Percentiles rank a stretch among this genome's conserved stretches.
These are phyloP conservation scores for Acorus gramineus DNA, from an alignment of 106 monocot genomes.

Conservation along the genomic window DNA sequence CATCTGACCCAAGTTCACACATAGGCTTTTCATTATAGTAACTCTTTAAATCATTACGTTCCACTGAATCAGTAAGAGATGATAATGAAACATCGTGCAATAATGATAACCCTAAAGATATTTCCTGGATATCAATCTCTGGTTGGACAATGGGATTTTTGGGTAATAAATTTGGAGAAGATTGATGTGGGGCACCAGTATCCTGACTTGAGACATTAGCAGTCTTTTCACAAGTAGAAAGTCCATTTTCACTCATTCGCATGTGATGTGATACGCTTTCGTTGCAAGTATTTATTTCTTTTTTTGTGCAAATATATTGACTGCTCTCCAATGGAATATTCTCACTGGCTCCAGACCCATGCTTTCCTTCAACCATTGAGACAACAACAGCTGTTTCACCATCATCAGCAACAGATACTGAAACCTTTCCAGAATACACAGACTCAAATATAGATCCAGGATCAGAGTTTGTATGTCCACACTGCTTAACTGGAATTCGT, in stretches of 20 bases:
- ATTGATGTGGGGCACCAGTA: constrained; percentile 9
- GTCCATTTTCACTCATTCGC: constrained; percentile 2
- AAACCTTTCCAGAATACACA: constrained; percentile 52
- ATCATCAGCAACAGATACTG: constrained; percentile 80
- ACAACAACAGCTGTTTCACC: constrained; percentile 93
- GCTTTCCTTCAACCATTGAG: constrained; percentile 57
- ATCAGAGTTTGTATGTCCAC: constrained; percentile 15
- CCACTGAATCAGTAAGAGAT: constrained; percentile 1
- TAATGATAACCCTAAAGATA: constrained; percentile 2
- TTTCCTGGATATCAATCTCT: constrained; percentile 9
- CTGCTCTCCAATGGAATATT: not conserved
- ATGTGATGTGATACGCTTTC: not conserved
- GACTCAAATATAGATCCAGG: constrained; percentile 23
- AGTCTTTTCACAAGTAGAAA: constrained; percentile 2
- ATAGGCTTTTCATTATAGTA: constrained; percentile 1
- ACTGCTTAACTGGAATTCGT: constrained; percentile 17
- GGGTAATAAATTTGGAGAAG: constrained; percentile 12
- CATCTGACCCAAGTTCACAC: constrained; percentile 4
- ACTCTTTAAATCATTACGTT: not conserved
- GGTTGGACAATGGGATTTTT: constrained; percentile 1
- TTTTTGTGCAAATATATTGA: not conserved
- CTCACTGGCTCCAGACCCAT: constrained; percentile 8
- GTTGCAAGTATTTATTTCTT: constrained; percentile 5
- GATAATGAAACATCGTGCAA: constrained; percentile 2
- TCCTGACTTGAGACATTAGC: not conserved